Evolutionary conservation across 257 asterid genomes (phyloP).

Genomic region (Prunella vulgaris): DNA sequence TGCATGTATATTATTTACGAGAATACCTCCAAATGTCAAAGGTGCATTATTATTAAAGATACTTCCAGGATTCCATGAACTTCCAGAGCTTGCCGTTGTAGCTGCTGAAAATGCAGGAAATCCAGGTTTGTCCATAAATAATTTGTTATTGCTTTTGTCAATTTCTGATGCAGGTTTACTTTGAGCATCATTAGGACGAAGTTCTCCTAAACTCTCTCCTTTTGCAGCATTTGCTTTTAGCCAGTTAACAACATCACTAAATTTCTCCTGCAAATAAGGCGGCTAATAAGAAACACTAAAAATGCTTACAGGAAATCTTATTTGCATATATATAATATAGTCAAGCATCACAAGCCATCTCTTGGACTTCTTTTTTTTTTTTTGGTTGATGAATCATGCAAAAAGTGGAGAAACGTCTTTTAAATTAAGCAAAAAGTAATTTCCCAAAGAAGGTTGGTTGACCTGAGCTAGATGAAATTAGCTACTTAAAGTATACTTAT

Average conservation of each 20-base stretch:
- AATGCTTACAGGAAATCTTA: neutral
- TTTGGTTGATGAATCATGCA: neutral
- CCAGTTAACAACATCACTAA: slow-evolving; percentile 86
- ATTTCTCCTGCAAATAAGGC: slow-evolving; percentile 67
- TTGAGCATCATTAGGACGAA: slow-evolving; percentile 31
- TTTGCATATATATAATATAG: neutral
- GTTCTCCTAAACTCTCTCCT: slow-evolving; percentile 29
- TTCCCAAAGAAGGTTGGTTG: neutral
- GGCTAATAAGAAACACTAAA: neutral
- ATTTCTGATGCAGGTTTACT: slow-evolving; percentile 29
- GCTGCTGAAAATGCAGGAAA: slow-evolving; percentile 33
- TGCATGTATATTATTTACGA: neutral
- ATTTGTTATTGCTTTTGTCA: slow-evolving; percentile 23
- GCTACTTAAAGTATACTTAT: neutral
- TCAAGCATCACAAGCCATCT: neutral
- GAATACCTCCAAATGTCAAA: slow-evolving; percentile 51
- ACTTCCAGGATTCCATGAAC: slow-evolving; percentile 41
- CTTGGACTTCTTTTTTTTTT: neutral
- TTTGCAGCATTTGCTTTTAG: slow-evolving; percentile 55
- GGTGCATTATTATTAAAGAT: slow-evolving; percentile 34
- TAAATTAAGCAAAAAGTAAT: neutral
- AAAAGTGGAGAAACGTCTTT: neutral
- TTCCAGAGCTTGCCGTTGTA: slow-evolving; percentile 37
- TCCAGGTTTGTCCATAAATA: slow-evolving; percentile 28
- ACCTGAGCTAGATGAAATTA: neutral